Conservation (phyloP, 2,329 filamentous ascomycete genomes). For the Ascochyta fabae region DNA sequence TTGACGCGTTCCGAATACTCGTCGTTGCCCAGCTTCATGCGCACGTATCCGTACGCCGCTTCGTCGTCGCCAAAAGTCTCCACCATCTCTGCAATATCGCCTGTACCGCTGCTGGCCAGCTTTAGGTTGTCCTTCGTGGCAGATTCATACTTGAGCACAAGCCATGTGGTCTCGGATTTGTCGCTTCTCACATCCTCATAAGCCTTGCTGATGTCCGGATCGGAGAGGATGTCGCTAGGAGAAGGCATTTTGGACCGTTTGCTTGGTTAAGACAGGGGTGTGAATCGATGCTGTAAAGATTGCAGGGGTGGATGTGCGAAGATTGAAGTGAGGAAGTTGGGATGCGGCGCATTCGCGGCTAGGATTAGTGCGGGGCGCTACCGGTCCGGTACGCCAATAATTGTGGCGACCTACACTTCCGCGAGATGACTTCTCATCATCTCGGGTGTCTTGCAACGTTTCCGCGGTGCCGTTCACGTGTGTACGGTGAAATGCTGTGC, state of each 20-base stretch:
- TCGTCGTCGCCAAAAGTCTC: conserved; percentile 62
- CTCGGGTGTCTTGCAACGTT: not conserved
- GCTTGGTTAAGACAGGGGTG: not conserved
- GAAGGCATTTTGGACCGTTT: conserved; percentile 33
- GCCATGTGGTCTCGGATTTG: conserved; percentile 70
- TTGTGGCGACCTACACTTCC: conserved; percentile 1
- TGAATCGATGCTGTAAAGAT: not conserved
- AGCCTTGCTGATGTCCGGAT: conserved; percentile 66
- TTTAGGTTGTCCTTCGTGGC: conserved; percentile 63
- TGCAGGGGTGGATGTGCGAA: conserved; percentile 10
- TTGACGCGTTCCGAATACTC: conserved; percentile 72
- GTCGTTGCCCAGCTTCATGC: conserved; percentile 71
- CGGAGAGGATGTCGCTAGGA: conserved; percentile 39
- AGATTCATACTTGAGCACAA: conserved; percentile 62
- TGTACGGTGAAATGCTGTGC: not conserved
- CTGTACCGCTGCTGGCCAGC: conserved; percentile 64
- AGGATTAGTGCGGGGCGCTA: conserved; percentile 15
- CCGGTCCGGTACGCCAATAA: not conserved
- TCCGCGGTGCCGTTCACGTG: not conserved
- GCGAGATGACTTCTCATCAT: not conserved
- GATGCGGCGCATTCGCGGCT: conserved; percentile 17
- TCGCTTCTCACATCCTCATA: conserved; percentile 72
- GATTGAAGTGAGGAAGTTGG: conserved; percentile 18
- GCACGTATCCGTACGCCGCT: conserved; percentile 69
- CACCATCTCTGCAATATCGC: conserved; percentile 66